Conservation (phyloP, 257 asterid genomes). For the Solanum bulbocastanum region DNA sequence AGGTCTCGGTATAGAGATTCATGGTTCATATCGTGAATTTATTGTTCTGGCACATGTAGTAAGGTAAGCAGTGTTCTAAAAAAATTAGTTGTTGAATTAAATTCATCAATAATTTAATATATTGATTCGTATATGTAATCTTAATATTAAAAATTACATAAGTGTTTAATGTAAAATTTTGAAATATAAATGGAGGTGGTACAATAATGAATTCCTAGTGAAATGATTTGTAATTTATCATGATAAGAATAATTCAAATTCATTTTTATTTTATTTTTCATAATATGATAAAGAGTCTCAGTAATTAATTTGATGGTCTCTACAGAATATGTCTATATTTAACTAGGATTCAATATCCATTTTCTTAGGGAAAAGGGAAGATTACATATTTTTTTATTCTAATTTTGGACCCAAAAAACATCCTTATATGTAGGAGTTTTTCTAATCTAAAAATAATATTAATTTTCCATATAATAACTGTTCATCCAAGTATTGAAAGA, state of each 20-base stretch:
- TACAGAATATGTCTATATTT: no score
- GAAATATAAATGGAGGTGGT: neutral
- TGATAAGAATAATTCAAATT: neutral
- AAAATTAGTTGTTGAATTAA: no score
- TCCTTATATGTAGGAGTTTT: neutral
- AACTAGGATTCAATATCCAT: no score
- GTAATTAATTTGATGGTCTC: no score
- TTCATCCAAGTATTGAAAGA: neutral
- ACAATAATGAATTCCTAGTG: neutral
- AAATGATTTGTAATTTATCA: neutral
- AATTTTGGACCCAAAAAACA: neutral
- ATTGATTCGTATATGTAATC: neutral
- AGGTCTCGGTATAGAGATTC: no score
- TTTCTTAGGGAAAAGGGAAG: neutral
- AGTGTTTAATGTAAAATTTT: neutral
- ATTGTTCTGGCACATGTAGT: neutral
- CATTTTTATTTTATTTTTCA: neutral
- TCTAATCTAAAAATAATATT: neutral
- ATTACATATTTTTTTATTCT: neutral
- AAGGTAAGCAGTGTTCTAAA: neutral
- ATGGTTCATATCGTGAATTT: no score
- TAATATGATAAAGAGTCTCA: no score
- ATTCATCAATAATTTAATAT: no score
- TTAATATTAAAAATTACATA: neutral
- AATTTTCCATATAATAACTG: neutral